phyloP scores from a whole-genome alignment of 805 yeast species.

The Komagataella pastoris region DNA sequence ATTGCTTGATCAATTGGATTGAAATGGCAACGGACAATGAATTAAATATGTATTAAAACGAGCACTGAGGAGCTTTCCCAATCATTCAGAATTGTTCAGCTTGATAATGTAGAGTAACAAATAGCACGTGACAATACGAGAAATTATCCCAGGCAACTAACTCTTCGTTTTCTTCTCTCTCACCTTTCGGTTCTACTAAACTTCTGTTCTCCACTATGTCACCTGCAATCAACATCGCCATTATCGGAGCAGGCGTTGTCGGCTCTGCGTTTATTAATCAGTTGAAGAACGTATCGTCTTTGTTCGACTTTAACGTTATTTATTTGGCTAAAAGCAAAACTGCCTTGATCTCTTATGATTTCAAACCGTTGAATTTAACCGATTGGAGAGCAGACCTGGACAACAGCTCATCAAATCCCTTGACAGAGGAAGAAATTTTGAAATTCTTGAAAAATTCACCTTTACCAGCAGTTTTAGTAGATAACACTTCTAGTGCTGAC shows the following conservation, averaged over 20 bases:
- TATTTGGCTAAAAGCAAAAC: conserved; percentile 65
- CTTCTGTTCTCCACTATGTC: conserved; percentile 20
- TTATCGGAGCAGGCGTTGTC: conserved; percentile 87
- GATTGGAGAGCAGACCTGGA: conserved; percentile 39
- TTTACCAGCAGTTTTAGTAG: conserved; percentile 73
- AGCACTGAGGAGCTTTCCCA: neutral
- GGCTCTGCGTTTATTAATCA: conserved; percentile 87
- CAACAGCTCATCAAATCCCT: conserved; percentile 31
- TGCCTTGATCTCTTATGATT: conserved; percentile 57
- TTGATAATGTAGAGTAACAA: neutral
- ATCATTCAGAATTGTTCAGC: neutral
- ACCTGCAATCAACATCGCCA: conserved; percentile 48
- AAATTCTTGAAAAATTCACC: conserved; percentile 53
- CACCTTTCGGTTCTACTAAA: neutral
- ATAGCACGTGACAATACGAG: neutral
- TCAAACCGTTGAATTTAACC: conserved; percentile 52
- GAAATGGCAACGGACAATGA: conserved; percentile 21
- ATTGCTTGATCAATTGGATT: conserved; percentile 68
- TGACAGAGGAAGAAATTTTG: conserved; percentile 45
- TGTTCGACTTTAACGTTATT: conserved; percentile 63
- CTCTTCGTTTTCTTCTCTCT: neutral
- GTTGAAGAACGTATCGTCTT: conserved; percentile 40
- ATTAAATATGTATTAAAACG: conserved; percentile 10
- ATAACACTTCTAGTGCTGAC: conserved; percentile 80
- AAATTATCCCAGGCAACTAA: neutral